These are phyloP conservation scores for Sugiyamaella boreocaroliniensis DNA, from an alignment of 805 yeast genomes.

Conservation along the genomic window DNA sequence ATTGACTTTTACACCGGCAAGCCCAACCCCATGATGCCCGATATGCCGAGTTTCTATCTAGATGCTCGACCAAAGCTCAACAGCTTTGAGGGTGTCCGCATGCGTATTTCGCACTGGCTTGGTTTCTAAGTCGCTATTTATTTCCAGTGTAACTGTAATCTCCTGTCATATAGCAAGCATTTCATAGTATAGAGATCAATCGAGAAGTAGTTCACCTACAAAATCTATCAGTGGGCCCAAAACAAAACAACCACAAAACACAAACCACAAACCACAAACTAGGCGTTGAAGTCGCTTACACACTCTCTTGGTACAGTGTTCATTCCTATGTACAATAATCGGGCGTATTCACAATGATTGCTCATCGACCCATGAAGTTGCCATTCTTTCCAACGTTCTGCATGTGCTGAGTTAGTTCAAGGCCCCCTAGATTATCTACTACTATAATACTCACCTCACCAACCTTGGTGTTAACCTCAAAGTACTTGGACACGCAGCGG, in stretches of 20 bases:
- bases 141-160: neutral
- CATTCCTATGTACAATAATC: slow-evolving; percentile 1
- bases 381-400: slow-evolving; percentile 39
- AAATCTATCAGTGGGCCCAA: too few relatives aligned
- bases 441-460: slow-evolving; percentile 49
- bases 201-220: too few relatives aligned
- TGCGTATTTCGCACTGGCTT: slow-evolving; percentile 59
- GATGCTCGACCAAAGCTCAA: slow-evolving; percentile 93
- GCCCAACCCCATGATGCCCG: slow-evolving; percentile 40
- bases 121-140: slow-evolving; percentile 12
- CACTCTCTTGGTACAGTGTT: neutral
- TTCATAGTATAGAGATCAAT: too few relatives aligned
- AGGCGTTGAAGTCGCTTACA: neutral
- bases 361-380: slow-evolving; percentile 22
- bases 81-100: slow-evolving; percentile 67
- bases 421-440: neutral
- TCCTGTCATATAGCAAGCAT: neutral
- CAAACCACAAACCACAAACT: neutral
- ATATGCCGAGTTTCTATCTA: slow-evolving; percentile 57
- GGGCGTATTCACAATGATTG: neutral
- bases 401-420: slow-evolving; percentile 34
- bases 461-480: slow-evolving; percentile 88
- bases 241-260: too few relatives aligned
- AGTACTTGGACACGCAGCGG: slow-evolving; percentile 93
- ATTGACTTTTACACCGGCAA: slow-evolving; percentile 80